Conservation (phyloP, 495 filamentous ascomycete species). For the Aspergillus carlsbadensis region DNA sequence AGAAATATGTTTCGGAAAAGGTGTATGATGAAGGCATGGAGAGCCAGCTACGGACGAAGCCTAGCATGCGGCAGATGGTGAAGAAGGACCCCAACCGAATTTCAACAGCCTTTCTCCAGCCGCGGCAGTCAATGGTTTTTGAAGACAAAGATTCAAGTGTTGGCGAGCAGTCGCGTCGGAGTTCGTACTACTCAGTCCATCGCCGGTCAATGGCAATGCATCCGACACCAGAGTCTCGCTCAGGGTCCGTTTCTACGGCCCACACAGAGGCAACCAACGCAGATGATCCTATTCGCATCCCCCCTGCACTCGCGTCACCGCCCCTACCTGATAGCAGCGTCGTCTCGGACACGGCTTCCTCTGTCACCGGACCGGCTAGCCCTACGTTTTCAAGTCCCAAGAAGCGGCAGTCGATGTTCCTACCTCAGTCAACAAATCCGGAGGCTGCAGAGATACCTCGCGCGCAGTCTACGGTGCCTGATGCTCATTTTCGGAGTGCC, state of each 20-base stretch:
- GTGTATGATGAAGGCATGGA: slow-evolving; percentile 32
- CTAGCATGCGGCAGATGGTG: slow-evolving; percentile 36
- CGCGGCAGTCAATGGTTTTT: slow-evolving; percentile 31
- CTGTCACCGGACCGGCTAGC: slow-evolving; percentile 19
- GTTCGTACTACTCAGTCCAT: slow-evolving; percentile 32
- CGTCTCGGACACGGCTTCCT: slow-evolving; percentile 10
- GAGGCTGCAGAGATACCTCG: slow-evolving; percentile 22
- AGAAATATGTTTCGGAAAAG: slow-evolving; percentile 59
- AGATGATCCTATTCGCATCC: slow-evolving; percentile 17
- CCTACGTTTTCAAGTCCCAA: slow-evolving; percentile 26
- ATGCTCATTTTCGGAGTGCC: slow-evolving; percentile 30
- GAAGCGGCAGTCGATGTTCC: slow-evolving; percentile 29
- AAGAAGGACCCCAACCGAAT: slow-evolving; percentile 58
- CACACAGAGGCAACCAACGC: slow-evolving; percentile 28
- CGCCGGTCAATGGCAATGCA: slow-evolving; percentile 27
- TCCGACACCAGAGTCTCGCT: slow-evolving; percentile 26
- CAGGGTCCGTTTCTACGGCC: slow-evolving; percentile 32
- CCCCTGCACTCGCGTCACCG: slow-evolving; percentile 11
- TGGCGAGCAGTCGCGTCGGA: slow-evolving; percentile 30
- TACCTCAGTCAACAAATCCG: slow-evolving; percentile 9
- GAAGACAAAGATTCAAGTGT: slow-evolving; percentile 30
- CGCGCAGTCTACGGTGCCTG: slow-evolving; percentile 30
- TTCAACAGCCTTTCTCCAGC: slow-evolving; percentile 60
- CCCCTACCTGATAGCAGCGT: slow-evolving; percentile 14
- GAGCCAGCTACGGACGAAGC: slow-evolving; percentile 42